These are phyloP conservation scores for Xylaria sp. DNA, from an alignment of 2,329 filamentous ascomycete species.

Conservation along the genomic window DNA sequence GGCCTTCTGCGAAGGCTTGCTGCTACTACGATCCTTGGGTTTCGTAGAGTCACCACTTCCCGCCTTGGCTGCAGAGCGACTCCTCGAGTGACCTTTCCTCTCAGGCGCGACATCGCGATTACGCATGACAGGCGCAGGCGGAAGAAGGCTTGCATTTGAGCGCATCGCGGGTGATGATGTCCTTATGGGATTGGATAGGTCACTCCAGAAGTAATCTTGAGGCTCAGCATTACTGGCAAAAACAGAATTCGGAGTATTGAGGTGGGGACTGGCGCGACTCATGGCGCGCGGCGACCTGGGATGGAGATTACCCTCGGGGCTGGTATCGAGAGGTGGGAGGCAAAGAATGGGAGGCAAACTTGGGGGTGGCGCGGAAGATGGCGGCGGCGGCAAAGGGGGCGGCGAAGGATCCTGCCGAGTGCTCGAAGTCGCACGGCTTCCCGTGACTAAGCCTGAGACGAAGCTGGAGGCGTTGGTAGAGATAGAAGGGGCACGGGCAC, in stretches of 20 bases:
- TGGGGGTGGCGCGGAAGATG: conserved; percentile 42
- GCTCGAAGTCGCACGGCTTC: conserved; percentile 5
- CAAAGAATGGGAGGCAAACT: conserved; percentile 50
- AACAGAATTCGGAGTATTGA: conserved; percentile 32
- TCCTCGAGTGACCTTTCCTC: conserved; percentile 51
- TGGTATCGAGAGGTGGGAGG: conserved; percentile 47
- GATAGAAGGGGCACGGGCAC: conserved; percentile 1
- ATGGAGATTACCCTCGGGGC: conserved; percentile 29
- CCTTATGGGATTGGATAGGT: conserved; percentile 30
- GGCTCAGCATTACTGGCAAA: conserved; percentile 33
- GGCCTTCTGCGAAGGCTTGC: conserved; percentile 77
- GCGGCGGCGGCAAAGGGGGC: conserved; percentile 43
- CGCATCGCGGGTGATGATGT: conserved; percentile 33
- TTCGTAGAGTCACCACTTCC: conserved; percentile 51
- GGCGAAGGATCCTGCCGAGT: conserved; percentile 23
- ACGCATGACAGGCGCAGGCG: conserved; percentile 35
- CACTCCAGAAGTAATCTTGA: conserved; percentile 37
- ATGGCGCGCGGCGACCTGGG: conserved; percentile 29
- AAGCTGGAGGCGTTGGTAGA: background rate
- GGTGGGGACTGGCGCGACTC: conserved; percentile 34
- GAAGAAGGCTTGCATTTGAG: conserved; percentile 34
- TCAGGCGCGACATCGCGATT: conserved; percentile 44
- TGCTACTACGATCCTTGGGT: conserved; percentile 43
- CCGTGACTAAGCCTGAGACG: conserved; percentile 1
- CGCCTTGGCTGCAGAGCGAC: conserved; percentile 52